Base-by-base conservation (phyloP, 2,329 filamentous ascomycete genomes). In the Scedosporium boydii region DNA sequence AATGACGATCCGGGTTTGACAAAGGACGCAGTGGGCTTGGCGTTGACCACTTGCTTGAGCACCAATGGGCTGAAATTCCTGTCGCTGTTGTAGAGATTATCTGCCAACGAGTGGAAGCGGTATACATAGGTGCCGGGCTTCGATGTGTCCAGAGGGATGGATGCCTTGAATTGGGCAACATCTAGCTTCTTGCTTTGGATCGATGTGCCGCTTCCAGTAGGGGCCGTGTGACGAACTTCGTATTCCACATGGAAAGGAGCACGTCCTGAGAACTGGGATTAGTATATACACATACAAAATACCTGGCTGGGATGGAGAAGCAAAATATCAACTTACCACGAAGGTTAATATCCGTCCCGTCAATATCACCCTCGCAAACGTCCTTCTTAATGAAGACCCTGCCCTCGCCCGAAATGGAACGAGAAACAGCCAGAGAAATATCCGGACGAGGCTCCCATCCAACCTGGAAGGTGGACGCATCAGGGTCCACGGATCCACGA, bases 281-380 rank as follows among this genome's bases (percentile, higher is more conserved):
- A 55, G 59, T 7, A 9, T 26, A n/a, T 46, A 63, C 62, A n/a
- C 34, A 53, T 34, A 23, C 23, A 46, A 48, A 59, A 41, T 21
- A 58, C n/a, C 10, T 5, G 29, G 16, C 3, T 18, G 21, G 21
- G 12, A n/a, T 18, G 23, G 4, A 16, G 6, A 3, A 29, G n/a
- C n/a, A 29, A 18, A 61, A 55, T 5, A 41, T 21, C 59, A 46
- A 71, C 81, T 76, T 83, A 84, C 91, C 93, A 71, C 84, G 84
- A 65, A 99, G 82, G 53, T 83, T 82, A 61, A 99, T 78, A 69
- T 97, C 92, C 62, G 97, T 87, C 3, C 87, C 86, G 72, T 97
- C 93, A 69, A 96, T 89, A 65, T 98, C 93, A 34, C 93, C 93
- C 76, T 99, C 93, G 70, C 95, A 99, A 34, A 99, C 88, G 64